Evolutionary conservation across 75 land plant species (phyloP).

Genomic region (Selaginella moellendorffii): DNA sequence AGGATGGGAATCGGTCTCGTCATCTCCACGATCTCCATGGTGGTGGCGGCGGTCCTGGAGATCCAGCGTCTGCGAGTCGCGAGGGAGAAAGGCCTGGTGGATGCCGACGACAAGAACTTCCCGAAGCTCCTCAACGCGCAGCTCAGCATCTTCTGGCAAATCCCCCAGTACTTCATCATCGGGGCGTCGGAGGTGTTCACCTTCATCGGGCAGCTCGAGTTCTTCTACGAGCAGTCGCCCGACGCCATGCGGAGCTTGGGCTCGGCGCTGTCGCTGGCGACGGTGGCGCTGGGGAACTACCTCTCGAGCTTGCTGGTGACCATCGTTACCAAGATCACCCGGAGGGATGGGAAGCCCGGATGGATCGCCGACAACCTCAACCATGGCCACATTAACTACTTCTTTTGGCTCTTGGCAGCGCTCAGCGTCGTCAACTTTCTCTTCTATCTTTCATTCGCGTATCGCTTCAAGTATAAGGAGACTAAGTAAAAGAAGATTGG

Average conservation of each 20-base stretch:
- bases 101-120: neutral
- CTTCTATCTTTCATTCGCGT: conserved; percentile 23
- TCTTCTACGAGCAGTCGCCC: conserved; percentile 83
- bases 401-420: conserved; percentile 47
- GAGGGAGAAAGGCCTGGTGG: neutral
- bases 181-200: conserved; percentile 41
- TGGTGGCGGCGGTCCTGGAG: neutral
- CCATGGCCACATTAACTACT: conserved; percentile 60
- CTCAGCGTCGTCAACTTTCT: conserved; percentile 42
- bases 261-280: conserved; percentile 56
- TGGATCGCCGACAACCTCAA: conserved; percentile 89
- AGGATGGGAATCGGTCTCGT: neutral
- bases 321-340: conserved; percentile 35
- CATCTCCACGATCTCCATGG: neutral
- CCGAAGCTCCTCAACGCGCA: too few relatives aligned
- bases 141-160: conserved; percentile 10
- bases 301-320: conserved; percentile 62
- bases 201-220: conserved; percentile 62
- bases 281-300: conserved; percentile 65
- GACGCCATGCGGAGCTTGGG: conserved; percentile 57
- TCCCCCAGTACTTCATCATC: conserved; percentile 15
- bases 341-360: conserved; percentile 14
- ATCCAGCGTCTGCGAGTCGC: neutral
- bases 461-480: conserved; percentile 41
- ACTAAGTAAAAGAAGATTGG: too few relatives aligned